Base-by-base conservation (phyloP, 2,329 filamentous ascomycete species). In the Xylaria multiplex region DNA sequence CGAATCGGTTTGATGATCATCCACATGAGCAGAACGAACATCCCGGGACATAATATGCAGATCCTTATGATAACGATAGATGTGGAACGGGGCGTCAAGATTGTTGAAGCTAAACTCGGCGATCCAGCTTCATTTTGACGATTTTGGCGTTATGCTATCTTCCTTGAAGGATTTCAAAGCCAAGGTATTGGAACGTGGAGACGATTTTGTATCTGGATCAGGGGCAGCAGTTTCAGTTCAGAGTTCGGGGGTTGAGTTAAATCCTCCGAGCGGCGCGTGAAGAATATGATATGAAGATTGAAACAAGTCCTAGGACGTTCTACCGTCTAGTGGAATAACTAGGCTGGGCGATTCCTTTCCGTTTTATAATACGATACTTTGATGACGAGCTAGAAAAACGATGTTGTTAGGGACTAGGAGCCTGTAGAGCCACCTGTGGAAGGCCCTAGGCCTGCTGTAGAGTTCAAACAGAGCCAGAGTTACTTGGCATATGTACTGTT, bases 11-110 rank as follows among this genome's bases (percentile, higher is more conserved):
- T 91, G 59, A 91, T 91, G 88, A 81, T 91, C 13, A 81, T 88
- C 1, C 89, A 91, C 67, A 77, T 91, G 0, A 88, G 88, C 22
- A 88, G 88, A 2, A 91, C 88, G 0, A 90, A 87, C 3, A 86
- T 91, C 35, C 89, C 88, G 0, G 82, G 84, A 0, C 86, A 87
- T 0, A 80, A 81, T 5, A 71, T 88, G 74, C 86, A 87, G 50
- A 76, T 90, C 66, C 65, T 90, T 27, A 90, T 90, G 88, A 86
- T 90, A 2, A 91, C 88, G 0, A 91, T 91, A 88, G 88, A 91
- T 74, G 88, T 84, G 24, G 81, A 83, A 72, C 86, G 90, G 75
- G 88, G 88, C 0, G 70, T 91, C 32, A 78, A 78, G 81, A 70
- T 70, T 90, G 64, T 83, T 91, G 37, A 78, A 86, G 35, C 86